Evolutionary conservation across 805 yeast genomes (phyloP).

Genomic region (Saccharomyces paradoxus): DNA sequence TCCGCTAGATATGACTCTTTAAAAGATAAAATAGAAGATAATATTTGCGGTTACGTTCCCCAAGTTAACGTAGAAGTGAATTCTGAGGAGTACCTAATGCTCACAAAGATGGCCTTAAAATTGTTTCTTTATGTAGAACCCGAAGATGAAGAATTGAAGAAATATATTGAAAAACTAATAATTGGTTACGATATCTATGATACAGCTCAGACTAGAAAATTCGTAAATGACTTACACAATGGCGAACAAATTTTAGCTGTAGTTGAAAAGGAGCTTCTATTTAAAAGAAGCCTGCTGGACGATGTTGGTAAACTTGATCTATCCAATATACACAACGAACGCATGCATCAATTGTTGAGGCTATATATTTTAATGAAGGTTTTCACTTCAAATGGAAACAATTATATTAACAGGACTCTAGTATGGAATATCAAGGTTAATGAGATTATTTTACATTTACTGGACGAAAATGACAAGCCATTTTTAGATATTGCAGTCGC

Average conservation of each 20-base stretch:
- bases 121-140: constrained; percentile 72
- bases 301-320: constrained; percentile 42
- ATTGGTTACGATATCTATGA: constrained; percentile 67
- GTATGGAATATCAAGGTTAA: constrained; percentile 63
- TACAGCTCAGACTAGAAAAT: constrained; percentile 38
- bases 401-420: constrained; percentile 33
- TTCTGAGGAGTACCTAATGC: constrained; percentile 61
- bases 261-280: constrained; percentile 41
- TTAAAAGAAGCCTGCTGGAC: constrained; percentile 41
- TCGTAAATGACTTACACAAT: constrained; percentile 43
- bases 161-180: constrained; percentile 55
- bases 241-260: constrained; percentile 36
- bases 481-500: constrained; percentile 65
- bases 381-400: constrained; percentile 28
- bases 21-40: constrained; percentile 33
- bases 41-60: constrained; percentile 60
- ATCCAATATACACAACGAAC: constrained; percentile 33
- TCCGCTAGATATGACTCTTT: constrained; percentile 29
- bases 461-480: constrained; percentile 51
- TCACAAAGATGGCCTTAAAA: constrained; percentile 55
- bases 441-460: constrained; percentile 61
- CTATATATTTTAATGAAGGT: constrained; percentile 40
- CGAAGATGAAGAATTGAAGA: constrained; percentile 44
- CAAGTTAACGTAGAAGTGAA: constrained; percentile 59
- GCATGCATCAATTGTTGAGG: constrained; percentile 34